phyloP scores from a whole-genome alignment of 371 early-diverging fungal genomes.

The Mucor velutinosus region DNA sequence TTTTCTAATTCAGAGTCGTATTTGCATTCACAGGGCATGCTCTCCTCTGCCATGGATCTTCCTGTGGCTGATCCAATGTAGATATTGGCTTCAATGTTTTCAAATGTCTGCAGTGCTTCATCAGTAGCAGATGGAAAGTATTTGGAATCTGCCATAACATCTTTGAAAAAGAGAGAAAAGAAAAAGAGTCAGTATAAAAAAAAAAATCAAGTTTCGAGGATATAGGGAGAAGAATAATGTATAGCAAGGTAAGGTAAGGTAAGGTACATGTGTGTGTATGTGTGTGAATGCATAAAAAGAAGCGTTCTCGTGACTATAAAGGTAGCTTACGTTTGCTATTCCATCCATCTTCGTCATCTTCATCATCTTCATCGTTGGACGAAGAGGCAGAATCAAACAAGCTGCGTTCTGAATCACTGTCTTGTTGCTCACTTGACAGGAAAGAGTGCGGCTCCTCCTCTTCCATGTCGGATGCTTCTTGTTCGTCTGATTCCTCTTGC shows the following conservation, averaged over 20 bases:
- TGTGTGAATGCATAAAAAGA: background rate
- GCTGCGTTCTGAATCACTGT: background rate
- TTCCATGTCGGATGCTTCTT: background rate
- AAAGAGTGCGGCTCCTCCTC: background rate
- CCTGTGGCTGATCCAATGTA: slow-evolving; percentile 72
- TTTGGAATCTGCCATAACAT: slow-evolving; percentile 1
- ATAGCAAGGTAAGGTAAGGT: background rate
- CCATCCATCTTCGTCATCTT: background rate
- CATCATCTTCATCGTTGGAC: background rate
- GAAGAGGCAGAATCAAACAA: background rate
- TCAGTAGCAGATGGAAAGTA: slow-evolving; percentile 36
- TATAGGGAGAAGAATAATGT: background rate
- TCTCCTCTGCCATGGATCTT: slow-evolving; percentile 69
- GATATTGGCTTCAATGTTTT: slow-evolving; percentile 65
- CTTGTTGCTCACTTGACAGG: background rate
- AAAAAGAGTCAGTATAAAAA: background rate
- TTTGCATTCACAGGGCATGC: slow-evolving; percentile 77
- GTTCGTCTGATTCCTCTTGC: background rate
- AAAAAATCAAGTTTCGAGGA: background rate
- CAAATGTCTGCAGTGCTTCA: slow-evolving; percentile 54
- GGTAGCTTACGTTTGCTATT: background rate
- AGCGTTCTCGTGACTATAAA: background rate
- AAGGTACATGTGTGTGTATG: background rate
- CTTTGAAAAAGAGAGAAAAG: background rate
- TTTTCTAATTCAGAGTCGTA: slow-evolving; percentile 56